Percentiles rank a stretch among this genome's conserved stretches.
Evolutionary conservation across 1,284 basidiomycete genomes (phyloP).

Genomic region (Apiotrichum porosum): DNA sequence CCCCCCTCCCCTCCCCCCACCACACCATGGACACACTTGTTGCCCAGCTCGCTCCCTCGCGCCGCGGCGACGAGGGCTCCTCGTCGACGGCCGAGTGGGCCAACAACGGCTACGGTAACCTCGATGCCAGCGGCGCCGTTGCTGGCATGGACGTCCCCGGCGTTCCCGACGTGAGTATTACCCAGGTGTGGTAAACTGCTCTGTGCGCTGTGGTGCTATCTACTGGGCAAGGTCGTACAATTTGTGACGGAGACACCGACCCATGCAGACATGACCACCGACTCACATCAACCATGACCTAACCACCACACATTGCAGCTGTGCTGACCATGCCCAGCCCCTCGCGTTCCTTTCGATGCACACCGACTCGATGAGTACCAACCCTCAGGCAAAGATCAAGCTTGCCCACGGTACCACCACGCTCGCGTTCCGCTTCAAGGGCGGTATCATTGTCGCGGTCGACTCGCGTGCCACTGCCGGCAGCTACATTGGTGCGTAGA

Average conservation of each 20-base stretch:
- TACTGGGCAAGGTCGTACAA: no score
- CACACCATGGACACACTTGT: slow-evolving; percentile 70
- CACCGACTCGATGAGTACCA: slow-evolving; percentile 81
- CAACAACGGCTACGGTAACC: slow-evolving; percentile 69
- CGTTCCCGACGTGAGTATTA: slow-evolving; percentile 42
- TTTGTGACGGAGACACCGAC: no score
- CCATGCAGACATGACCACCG: no score
- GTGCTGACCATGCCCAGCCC: slow-evolving; percentile 57
- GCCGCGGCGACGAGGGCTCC: slow-evolving; percentile 50
- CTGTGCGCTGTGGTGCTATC: neutral
- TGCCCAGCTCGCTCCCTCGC: slow-evolving; percentile 55
- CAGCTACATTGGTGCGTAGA: slow-evolving; percentile 78
- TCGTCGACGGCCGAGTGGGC: slow-evolving; percentile 73
- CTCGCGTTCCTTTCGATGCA: slow-evolving; percentile 79
- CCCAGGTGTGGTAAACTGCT: no score
- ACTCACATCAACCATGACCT: neutral
- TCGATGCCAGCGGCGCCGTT: slow-evolving; percentile 37
- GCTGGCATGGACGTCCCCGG: slow-evolving; percentile 43
- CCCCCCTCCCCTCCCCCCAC: neutral
- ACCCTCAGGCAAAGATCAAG: slow-evolving; percentile 92
- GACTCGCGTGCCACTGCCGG: slow-evolving; percentile 97
- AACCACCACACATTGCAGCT: no score
- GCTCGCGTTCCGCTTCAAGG: slow-evolving; percentile 92
- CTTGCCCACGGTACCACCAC: slow-evolving; percentile 99
- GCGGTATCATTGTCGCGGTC: slow-evolving; percentile 95